These are phyloP conservation scores for Penicillium sp. DNA, from an alignment of 2,329 filamentous ascomycete species.

Conservation along the genomic window DNA sequence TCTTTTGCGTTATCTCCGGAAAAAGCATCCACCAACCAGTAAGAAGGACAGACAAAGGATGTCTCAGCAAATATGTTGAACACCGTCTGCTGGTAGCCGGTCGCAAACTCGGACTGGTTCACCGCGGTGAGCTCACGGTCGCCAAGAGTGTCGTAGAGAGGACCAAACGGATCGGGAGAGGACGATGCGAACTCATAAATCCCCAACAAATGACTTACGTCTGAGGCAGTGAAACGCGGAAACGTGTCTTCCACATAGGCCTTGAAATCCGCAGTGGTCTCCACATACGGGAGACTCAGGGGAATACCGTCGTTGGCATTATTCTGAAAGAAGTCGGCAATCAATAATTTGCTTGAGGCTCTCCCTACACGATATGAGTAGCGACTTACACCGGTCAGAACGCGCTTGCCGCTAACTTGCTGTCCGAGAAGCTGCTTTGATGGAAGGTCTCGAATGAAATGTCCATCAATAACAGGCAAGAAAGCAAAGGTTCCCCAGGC, in stretches of 20 bases:
- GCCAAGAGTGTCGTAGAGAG: conserved; percentile 41
- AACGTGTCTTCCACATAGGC: conserved; percentile 43
- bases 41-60: conserved; percentile 57
- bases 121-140: conserved; percentile 47
- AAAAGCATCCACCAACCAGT: conserved; percentile 57
- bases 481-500: conserved; percentile 46
- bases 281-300: conserved; percentile 49
- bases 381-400: conserved; percentile 30
- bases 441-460: conserved; percentile 40
- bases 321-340: conserved; percentile 27
- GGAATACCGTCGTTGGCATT: conserved; percentile 53
- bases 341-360: not conserved
- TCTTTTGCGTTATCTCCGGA: conserved; percentile 24
- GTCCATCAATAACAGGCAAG: conserved; percentile 45
- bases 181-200: conserved; percentile 35
- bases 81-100: conserved; percentile 55
- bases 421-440: conserved; percentile 37
- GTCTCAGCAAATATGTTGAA: conserved; percentile 56
- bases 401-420: conserved; percentile 40
- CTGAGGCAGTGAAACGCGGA: conserved; percentile 29
- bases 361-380: not conserved
- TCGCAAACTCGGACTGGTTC: conserved; percentile 50
- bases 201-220: conserved; percentile 34
- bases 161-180: conserved; percentile 18
- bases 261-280: conserved; percentile 41